Percentiles rank a stretch among this genome's conserved stretches.
Evolutionary conservation across 192 early-diverging fungal genomes (phyloP).

Genomic region (Entomortierella chlamydospora): DNA sequence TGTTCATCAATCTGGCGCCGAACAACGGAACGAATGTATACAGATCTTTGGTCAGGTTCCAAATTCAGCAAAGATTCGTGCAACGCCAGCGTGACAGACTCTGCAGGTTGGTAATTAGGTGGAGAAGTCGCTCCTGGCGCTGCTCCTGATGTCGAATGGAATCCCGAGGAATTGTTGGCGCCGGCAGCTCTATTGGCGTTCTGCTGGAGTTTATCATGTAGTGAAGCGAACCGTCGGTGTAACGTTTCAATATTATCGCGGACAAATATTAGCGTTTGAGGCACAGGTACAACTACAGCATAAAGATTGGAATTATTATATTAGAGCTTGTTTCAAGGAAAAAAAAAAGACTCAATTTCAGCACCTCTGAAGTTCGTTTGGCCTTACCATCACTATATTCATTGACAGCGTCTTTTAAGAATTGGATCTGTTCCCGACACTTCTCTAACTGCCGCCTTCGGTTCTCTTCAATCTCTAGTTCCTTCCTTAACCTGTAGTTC

Average conservation of each 20-base stretch:
- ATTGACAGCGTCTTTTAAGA: constrained; percentile 33
- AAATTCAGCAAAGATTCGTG: constrained; percentile 25
- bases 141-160: constrained; percentile 5
- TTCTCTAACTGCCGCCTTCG: constrained; percentile 23
- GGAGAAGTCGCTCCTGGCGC: background rate
- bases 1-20: constrained; percentile 33
- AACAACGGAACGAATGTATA: constrained; percentile 41
- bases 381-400: constrained; percentile 33
- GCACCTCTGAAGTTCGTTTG: too few relatives aligned
- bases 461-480: constrained; percentile 33
- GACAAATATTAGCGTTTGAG: constrained; percentile 47
- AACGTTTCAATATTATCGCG: constrained; percentile 51
- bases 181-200: background rate
- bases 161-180: background rate
- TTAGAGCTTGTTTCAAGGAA: too few relatives aligned
- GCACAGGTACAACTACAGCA: constrained; percentile 28
- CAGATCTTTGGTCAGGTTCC: constrained; percentile 21
- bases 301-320: background rate
- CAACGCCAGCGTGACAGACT: constrained; percentile 11
- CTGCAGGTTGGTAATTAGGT: background rate
- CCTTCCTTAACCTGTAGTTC: constrained; percentile 53
- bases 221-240: constrained; percentile 30
- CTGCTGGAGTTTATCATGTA: constrained; percentile 21
- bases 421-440: constrained; percentile 45
- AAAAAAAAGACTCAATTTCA: background rate